A percentile compares a stretch with the other conserved stretches of the same genome.
Conservation (phyloP, 2,329 filamentous ascomycete genomes). For the Neonectria punicea region DNA sequence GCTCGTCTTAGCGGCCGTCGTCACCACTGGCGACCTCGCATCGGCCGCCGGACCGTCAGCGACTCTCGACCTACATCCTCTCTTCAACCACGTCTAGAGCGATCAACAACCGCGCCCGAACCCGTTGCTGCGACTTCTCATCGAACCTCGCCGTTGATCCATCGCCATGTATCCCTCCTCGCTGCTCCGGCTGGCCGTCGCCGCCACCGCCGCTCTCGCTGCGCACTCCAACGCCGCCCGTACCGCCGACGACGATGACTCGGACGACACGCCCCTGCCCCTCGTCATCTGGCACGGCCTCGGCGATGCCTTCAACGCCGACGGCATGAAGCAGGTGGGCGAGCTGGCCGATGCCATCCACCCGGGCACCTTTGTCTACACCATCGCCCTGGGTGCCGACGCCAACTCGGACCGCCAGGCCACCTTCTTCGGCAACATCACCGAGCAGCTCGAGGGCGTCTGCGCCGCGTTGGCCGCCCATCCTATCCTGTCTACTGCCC, state of each 20-base stretch:
- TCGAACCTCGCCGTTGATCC: not conserved
- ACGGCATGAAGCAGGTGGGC: slow-evolving; percentile 78
- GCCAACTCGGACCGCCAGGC: slow-evolving; percentile 77
- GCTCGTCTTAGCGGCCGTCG: not conserved
- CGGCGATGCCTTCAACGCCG: slow-evolving; percentile 78
- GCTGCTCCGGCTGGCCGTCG: slow-evolving; percentile 42
- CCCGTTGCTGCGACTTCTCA: not conserved
- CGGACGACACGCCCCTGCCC: slow-evolving; percentile 78
- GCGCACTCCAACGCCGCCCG: slow-evolving; percentile 34
- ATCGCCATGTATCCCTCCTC: slow-evolving; percentile 33
- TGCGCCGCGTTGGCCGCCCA: slow-evolving; percentile 81
- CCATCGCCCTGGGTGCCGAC: slow-evolving; percentile 76
- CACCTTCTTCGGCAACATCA: slow-evolving; percentile 92
- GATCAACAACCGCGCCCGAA: not conserved
- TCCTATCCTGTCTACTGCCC: slow-evolving; percentile 82
- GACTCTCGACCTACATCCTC: not conserved
- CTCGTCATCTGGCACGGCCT: slow-evolving; percentile 94
- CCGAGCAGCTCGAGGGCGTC: slow-evolving; percentile 77
- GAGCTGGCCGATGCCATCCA: slow-evolving; percentile 77
- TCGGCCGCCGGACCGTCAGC: not conserved
- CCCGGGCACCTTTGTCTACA: slow-evolving; percentile 87
- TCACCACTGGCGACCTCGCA: not conserved
- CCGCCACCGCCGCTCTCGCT: slow-evolving; percentile 48
- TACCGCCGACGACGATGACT: slow-evolving; percentile 50
- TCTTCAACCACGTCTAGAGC: not conserved